Evolutionary conservation across 495 filamentous ascomycete genomes (phyloP).

Genomic region (Penicillium waksmanii): DNA sequence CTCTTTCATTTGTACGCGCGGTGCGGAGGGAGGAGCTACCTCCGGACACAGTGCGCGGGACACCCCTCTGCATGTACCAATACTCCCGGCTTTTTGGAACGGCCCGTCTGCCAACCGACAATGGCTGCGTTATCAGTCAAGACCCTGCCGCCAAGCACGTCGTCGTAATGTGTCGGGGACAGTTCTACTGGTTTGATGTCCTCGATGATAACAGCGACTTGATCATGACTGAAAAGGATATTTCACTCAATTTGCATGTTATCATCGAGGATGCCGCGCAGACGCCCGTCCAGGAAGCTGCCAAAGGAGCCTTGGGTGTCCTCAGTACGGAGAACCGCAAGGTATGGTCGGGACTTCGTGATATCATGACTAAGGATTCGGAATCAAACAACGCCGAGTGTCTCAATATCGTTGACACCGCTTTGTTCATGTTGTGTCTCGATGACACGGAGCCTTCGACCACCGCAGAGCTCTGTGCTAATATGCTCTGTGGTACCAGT

Average conservation of each 20-base stretch:
- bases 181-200: slow-evolving; percentile 99
- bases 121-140: slow-evolving; percentile 94
- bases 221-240: slow-evolving; percentile 97
- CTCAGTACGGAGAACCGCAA: slow-evolving; percentile 96
- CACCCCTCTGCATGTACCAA: slow-evolving; percentile 95
- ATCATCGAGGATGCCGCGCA: slow-evolving; percentile 88
- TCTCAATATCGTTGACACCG: slow-evolving; percentile 90
- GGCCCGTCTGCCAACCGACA: slow-evolving; percentile 89
- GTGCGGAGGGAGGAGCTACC: slow-evolving; percentile 92
- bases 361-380: slow-evolving; percentile 84
- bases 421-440: slow-evolving; percentile 88
- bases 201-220: slow-evolving; percentile 91
- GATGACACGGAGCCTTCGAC: slow-evolving; percentile 86
- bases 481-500: slow-evolving; percentile 97
- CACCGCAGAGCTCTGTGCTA: slow-evolving; percentile 83
- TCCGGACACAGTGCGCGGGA: slow-evolving; percentile 81
- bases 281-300: slow-evolving; percentile 89
- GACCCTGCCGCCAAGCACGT: slow-evolving; percentile 87
- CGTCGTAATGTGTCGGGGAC: slow-evolving; percentile 91
- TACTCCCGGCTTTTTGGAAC: slow-evolving; percentile 96
- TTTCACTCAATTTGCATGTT: slow-evolving; percentile 88
- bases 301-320: slow-evolving; percentile 90
- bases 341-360: slow-evolving; percentile 88
- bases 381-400: slow-evolving; percentile 94
- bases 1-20: slow-evolving; percentile 89